Conservation (phyloP, 2,329 filamentous ascomycete genomes). For the Colletotrichum incanum region DNA sequence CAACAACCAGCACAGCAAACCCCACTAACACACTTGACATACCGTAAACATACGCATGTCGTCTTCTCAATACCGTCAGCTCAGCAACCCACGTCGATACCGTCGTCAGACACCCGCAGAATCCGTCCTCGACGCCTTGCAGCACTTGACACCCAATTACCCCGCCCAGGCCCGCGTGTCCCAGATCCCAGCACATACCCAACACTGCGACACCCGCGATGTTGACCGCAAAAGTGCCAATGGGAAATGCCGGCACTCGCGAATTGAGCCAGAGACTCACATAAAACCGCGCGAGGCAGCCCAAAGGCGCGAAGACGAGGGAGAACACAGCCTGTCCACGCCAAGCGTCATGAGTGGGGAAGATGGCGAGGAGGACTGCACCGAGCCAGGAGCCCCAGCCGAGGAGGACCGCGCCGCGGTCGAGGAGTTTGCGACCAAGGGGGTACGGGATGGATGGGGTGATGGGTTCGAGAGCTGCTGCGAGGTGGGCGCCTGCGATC, state of each 20-base stretch:
- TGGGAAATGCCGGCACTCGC: conserved; percentile 77
- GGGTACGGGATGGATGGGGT: conserved; percentile 74
- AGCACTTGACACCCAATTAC: conserved; percentile 77
- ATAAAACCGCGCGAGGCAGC: conserved; percentile 84
- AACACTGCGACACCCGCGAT: conserved; percentile 82
- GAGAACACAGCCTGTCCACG: conserved; percentile 83
- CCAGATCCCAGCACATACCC: conserved; percentile 84
- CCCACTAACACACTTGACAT: conserved; percentile 71
- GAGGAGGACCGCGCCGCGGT: conserved; percentile 75
- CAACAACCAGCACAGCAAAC: conserved; percentile 73
- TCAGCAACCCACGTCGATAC: conserved; percentile 79
- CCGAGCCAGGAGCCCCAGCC: conserved; percentile 85
- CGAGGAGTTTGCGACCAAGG: conserved; percentile 72
- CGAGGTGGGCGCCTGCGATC: conserved; percentile 82
- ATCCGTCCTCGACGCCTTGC: conserved; percentile 77
- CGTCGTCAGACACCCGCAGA: conserved; percentile 77
- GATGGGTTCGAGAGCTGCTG: conserved; percentile 70
- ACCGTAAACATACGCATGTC: conserved; percentile 79
- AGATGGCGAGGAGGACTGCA: conserved; percentile 79
- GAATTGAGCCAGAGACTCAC: conserved; percentile 80
- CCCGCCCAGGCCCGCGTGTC: conserved; percentile 73
- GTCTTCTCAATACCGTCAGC: conserved; percentile 66
- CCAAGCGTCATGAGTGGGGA: conserved; percentile 83
- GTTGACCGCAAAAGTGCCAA: conserved; percentile 91
- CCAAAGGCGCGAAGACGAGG: conserved; percentile 85